A percentile compares a stretch with the other conserved stretches of the same genome.
phyloP scores from a whole-genome alignment of 192 early-diverging fungal species.

The Mortierella antarctica region DNA sequence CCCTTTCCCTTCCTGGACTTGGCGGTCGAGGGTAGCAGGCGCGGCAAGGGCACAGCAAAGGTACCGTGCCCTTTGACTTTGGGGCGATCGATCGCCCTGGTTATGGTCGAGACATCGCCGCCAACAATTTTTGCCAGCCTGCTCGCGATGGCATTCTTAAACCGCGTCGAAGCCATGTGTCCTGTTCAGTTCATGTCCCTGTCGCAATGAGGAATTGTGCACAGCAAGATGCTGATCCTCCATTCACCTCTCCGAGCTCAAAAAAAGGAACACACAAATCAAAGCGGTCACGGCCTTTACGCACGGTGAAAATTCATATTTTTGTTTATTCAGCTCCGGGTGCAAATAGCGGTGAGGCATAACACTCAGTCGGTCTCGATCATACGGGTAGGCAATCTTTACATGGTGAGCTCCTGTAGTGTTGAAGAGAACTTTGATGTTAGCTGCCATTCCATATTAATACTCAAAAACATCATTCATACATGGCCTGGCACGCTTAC shows the following conservation, averaged over 20 bases:
- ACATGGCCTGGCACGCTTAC: conserved; percentile 41
- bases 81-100: conserved; percentile 41
- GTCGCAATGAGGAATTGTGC: neutral
- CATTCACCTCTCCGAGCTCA: neutral
- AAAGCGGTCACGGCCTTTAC: no score
- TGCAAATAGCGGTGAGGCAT: no score
- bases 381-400: conserved; percentile 14
- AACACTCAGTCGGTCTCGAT: neutral
- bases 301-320: no score
- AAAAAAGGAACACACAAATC: no score
- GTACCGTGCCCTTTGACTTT: conserved; percentile 49
- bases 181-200: neutral
- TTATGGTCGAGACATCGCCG: conserved; percentile 19
- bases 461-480: neutral
- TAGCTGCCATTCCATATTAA: neutral
- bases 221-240: neutral
- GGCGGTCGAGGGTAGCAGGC: conserved; percentile 17
- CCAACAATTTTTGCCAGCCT: conserved; percentile 49
- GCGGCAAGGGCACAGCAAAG: conserved; percentile 46
- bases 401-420: conserved; percentile 48
- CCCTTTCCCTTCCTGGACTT: no score
- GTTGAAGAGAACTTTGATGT: neutral
- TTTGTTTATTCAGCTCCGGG: no score
- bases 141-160: conserved; percentile 51
- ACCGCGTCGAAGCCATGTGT: conserved; percentile 43